Conservation (phyloP, 805 yeast genomes). For the Pichia thaimueangensis region DNA sequence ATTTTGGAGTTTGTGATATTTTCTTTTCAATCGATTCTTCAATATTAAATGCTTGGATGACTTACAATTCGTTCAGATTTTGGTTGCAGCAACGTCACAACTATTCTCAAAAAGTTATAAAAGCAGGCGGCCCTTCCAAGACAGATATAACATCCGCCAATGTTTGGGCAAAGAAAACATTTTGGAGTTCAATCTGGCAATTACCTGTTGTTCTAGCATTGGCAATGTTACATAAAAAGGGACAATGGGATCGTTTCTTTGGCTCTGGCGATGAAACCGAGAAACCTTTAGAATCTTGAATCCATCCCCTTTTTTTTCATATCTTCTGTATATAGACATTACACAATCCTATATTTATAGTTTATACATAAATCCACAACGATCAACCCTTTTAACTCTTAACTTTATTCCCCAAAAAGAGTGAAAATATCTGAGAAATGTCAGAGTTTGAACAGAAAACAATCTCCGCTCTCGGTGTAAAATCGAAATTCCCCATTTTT, state of each 20-base stretch:
- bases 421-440: too few relatives aligned
- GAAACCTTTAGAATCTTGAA: slow-evolving; percentile 4
- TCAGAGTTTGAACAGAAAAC: too few relatives aligned
- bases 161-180: slow-evolving; percentile 71
- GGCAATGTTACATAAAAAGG: slow-evolving; percentile 92
- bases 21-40: slow-evolving; percentile 77
- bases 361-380: too few relatives aligned
- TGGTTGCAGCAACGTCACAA: slow-evolving; percentile 77
- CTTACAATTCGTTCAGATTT: slow-evolving; percentile 70
- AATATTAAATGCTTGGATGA: slow-evolving; percentile 78
- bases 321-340: too few relatives aligned
- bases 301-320: not conserved
- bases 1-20: slow-evolving; percentile 77
- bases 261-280: slow-evolving; percentile 23
- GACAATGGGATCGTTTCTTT: slow-evolving; percentile 81
- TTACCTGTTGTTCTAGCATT: slow-evolving; percentile 81
- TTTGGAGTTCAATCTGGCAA: slow-evolving; percentile 94
- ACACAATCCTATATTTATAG: too few relatives aligned
- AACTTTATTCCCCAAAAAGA: too few relatives aligned
- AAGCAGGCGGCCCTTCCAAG: slow-evolving; percentile 37
- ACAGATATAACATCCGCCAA: slow-evolving; percentile 57
- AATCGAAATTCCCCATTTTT: too few relatives aligned
- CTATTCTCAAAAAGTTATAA: slow-evolving; percentile 34
- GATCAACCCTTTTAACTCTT: too few relatives aligned
- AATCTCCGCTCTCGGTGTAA: too few relatives aligned